These are phyloP conservation scores for Austroboletus sp. DNA, from an alignment of 1,284 basidiomycete genomes.

Conservation along the genomic window DNA sequence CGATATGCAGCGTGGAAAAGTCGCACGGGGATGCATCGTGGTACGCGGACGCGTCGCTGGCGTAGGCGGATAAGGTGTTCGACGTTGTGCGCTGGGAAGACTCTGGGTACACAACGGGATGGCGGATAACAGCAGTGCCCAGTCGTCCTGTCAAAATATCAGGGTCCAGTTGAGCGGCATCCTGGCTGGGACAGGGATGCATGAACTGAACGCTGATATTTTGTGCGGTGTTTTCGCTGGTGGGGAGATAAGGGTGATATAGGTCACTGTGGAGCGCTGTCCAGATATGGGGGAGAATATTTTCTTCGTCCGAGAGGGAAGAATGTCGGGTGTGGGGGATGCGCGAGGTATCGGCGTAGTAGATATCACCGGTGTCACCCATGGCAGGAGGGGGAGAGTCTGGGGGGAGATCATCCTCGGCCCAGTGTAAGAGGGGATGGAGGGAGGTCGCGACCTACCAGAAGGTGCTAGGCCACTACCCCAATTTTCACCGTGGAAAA, in stretches of 20 bases:
- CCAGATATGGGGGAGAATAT: conserved; percentile 18
- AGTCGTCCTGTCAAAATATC: conserved; percentile 24
- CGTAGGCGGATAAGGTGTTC: conserved; percentile 15
- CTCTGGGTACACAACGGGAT: conserved; percentile 25
- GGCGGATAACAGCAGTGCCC: conserved; percentile 1
- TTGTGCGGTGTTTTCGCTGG: conserved; percentile 12
- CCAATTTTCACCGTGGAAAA: conserved; percentile 32
- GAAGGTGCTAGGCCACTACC: conserved; percentile 10
- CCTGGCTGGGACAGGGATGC: conserved; percentile 23
- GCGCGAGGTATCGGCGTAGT: conserved; percentile 10
- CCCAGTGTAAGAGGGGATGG: conserved; percentile 6
- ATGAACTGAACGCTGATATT: conserved; percentile 33
- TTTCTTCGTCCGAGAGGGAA: conserved; percentile 14
- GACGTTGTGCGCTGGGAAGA: conserved; percentile 32
- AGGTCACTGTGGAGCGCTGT: conserved; percentile 16
- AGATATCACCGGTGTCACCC: conserved; percentile 17
- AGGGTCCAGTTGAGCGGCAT: conserved; percentile 23
- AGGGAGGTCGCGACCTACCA: conserved; percentile 20
- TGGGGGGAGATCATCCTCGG: conserved; percentile 23
- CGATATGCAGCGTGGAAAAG: conserved; percentile 12
- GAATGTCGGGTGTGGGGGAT: conserved; percentile 10
- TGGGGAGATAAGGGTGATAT: conserved; percentile 17
- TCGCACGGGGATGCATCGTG: conserved; percentile 8
- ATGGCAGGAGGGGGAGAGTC: conserved; percentile 14
- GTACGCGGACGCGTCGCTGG: conserved; percentile 14